These are phyloP conservation scores for Cucumis cinereus DNA, from an alignment of 306 rosid genomes.

Conservation along the genomic window DNA sequence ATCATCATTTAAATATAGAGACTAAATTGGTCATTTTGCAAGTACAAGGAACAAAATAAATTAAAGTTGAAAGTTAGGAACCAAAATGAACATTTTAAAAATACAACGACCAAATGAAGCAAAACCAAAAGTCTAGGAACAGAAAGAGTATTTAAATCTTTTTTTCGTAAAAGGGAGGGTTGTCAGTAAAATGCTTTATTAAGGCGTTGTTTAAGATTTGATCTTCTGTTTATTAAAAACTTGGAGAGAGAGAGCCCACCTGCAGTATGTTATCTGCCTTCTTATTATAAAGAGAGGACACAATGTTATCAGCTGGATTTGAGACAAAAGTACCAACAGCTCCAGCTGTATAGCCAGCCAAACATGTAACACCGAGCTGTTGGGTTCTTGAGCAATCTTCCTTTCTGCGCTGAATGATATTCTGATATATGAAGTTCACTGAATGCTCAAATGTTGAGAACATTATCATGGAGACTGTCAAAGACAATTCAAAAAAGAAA, in stretches of 20 bases:
- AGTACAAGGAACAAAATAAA: no score
- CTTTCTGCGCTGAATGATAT: slow-evolving; percentile 31
- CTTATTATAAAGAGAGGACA: slow-evolving; percentile 52
- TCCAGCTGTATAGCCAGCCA: slow-evolving; percentile 57
- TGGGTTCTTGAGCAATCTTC: slow-evolving; percentile 53
- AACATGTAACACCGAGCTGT: slow-evolving; percentile 61
- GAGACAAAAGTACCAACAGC: slow-evolving; percentile 45
- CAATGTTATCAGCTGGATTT: slow-evolving; percentile 64
- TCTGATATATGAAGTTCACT: slow-evolving; percentile 38
- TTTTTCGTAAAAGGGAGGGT: no score
- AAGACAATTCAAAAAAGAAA: background rate
- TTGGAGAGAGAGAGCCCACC: slow-evolving; percentile 22
- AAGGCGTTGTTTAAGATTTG: background rate
- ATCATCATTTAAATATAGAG: no score
- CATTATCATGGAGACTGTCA: slow-evolving; percentile 53
- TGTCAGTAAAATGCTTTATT: background rate
- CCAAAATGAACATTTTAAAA: no score
- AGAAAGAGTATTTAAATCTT: no score
- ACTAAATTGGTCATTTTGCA: no score
- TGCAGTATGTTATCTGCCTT: slow-evolving; percentile 45
- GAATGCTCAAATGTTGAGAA: slow-evolving; percentile 68
- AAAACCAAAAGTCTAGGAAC: no score
- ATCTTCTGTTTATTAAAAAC: background rate
- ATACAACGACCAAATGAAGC: no score
- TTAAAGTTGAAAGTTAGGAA: no score